phyloP scores from a whole-genome alignment of 345 rosid genomes.

The Melaleuca quinquenervia region DNA sequence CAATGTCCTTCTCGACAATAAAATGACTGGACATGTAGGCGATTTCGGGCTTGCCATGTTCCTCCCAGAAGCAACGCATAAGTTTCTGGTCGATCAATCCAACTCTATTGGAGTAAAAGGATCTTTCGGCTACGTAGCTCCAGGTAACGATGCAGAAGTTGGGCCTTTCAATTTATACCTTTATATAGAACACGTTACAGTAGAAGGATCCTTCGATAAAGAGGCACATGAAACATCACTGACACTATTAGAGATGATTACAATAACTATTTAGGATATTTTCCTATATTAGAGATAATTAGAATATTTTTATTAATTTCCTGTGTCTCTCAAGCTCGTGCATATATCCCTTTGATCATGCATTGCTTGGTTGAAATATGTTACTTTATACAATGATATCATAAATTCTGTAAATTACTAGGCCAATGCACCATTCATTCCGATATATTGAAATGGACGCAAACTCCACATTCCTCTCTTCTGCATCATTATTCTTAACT shows the following conservation, averaged over 20 bases:
- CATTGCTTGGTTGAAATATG: too few relatives aligned
- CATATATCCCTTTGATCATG: too few relatives aligned
- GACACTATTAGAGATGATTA: not conserved
- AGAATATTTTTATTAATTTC: too few relatives aligned
- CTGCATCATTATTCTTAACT: too few relatives aligned
- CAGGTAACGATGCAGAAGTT: not conserved
- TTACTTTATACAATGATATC: too few relatives aligned
- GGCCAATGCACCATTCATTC: too few relatives aligned
- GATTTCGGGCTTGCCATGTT: not conserved
- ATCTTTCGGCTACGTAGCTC: not conserved
- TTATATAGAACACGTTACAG: not conserved
- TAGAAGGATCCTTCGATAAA: not conserved
- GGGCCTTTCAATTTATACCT: not conserved
- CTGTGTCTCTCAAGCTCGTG: too few relatives aligned
- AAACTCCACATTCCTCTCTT: too few relatives aligned
- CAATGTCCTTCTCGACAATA: not conserved
- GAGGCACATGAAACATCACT: not conserved
- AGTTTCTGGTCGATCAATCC: not conserved
- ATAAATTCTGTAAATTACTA: too few relatives aligned
- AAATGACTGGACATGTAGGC: not conserved
- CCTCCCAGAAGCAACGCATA: not conserved
- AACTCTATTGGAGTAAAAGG: not conserved
- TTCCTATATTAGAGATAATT: too few relatives aligned
- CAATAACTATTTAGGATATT: too few relatives aligned
- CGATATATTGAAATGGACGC: too few relatives aligned